A percentile compares a stretch with the other conserved stretches of the same genome.
Conservation (phyloP, 2,329 filamentous ascomycete genomes). For the Colletotrichum theobromicola region DNA sequence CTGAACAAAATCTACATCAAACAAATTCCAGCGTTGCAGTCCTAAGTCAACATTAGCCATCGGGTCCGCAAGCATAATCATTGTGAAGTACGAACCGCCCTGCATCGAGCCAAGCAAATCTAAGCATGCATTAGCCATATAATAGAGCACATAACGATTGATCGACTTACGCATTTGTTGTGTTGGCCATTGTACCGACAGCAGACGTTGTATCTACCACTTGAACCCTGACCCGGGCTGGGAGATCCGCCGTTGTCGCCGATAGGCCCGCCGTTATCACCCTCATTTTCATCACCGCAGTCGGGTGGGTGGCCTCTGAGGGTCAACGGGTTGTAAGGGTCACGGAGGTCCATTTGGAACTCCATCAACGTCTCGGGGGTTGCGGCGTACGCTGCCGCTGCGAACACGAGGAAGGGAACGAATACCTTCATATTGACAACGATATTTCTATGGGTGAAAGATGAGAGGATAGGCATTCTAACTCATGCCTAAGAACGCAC, state of each 20-base stretch:
- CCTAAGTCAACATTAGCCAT: not conserved
- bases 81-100: not conserved
- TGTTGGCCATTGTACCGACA: not conserved
- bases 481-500: fast-evolving
- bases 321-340: not conserved
- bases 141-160: fast-evolving
- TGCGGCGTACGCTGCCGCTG: not conserved
- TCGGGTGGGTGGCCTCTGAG: not conserved
- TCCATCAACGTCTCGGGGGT: not conserved
- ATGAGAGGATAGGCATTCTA: fast-evolving
- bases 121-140: not conserved
- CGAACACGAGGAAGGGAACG: not conserved
- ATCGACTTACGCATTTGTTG: not conserved
- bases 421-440: not conserved
- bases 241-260: not conserved
- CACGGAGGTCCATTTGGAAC: not conserved
- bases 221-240: not conserved
- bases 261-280: not conserved
- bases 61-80: fast-evolving
- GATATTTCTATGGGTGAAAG: fast-evolving
- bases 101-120: not conserved
- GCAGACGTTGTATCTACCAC: not conserved
- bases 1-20: not conserved
- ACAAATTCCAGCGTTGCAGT: not conserved
- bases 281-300: not conserved